A percentile compares a stretch with the other conserved stretches of the same genome.
Conservation (phyloP, 1,284 basidiomycete species). For the Rhodotorula sp. region DNA sequence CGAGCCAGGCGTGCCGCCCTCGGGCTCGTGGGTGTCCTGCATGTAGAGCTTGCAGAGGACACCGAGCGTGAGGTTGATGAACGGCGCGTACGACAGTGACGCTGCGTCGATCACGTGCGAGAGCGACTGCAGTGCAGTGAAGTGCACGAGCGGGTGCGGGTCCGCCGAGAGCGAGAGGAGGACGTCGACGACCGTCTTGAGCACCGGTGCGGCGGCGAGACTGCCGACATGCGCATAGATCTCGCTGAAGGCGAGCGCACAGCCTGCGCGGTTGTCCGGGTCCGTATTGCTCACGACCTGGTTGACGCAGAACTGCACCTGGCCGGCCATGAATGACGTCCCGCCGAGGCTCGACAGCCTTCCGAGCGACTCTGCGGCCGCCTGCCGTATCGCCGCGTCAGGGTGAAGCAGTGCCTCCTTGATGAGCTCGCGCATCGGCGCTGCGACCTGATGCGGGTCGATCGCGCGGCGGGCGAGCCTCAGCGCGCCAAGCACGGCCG, state of each 20-base stretch:
- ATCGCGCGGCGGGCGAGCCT: conserved; percentile 48
- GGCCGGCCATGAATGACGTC: conserved; percentile 78
- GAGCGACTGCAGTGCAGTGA: conserved; percentile 84
- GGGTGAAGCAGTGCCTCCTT: conserved; percentile 80
- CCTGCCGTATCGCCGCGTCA: conserved; percentile 72
- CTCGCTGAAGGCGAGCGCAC: conserved; percentile 88
- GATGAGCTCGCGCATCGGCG: conserved; percentile 40
- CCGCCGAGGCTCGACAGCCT: conserved; percentile 81
- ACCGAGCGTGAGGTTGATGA: conserved; percentile 82
- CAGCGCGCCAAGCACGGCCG: conserved; percentile 77
- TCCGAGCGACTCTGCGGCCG: conserved; percentile 88
- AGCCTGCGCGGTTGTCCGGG: conserved; percentile 89
- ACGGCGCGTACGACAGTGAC: conserved; percentile 86
- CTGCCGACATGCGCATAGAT: conserved; percentile 93
- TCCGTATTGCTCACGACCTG: conserved; percentile 96
- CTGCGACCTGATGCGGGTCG: conserved; percentile 40
- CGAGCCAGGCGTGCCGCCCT: conserved; percentile 79
- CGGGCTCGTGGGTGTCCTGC: conserved; percentile 88
- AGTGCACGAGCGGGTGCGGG: conserved; percentile 95
- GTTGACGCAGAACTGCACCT: conserved; percentile 90
- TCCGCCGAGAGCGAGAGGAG: conserved; percentile 94
- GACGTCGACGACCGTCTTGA: conserved; percentile 95
- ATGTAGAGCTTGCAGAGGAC: conserved; percentile 90
- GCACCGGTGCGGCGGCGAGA: conserved; percentile 84
- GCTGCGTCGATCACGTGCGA: conserved; percentile 87